Evolutionary conservation across 2,329 filamentous ascomycete genomes (phyloP), one percentile per base, ranked within the genome.

Genomic region (Penicillium sp.): DNA sequence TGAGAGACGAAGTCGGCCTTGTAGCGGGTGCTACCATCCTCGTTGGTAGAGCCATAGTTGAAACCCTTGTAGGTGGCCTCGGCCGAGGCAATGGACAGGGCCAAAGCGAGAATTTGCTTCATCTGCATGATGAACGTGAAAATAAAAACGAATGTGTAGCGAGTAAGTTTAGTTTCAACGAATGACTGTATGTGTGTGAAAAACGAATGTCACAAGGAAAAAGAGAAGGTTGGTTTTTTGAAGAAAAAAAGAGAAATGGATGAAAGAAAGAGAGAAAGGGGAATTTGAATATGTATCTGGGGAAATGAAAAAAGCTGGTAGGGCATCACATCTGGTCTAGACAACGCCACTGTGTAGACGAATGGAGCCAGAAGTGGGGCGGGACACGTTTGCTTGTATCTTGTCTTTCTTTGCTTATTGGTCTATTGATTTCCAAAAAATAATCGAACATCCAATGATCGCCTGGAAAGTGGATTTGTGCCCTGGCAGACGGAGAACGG

Each of bases 31-130:
- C 40, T 54, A 27, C 52, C 52, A 50, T 54, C 52, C 12, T 20
- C 41, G 41, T 54, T 54, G 42, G 66, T 71, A 29, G 73, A 60
- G 60, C 76, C 78, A 64, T 80, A 80, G 73, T 78, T 80, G 73
- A 81, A 80, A 59, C 78, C 78, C 60, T 75, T 71, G 62, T 69
- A 69, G 61, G 67, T 70, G 53, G 74, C 73, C 59, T 72, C 65
- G 46, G 70, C 61, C 35, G 70, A 59, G 25, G 69, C 67, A 51
- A 74, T 49, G 42, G 72, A 65, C 54, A 73, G 59, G 44, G 71
- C 70, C 47, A 73, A 57, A 20, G 73, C 69, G 55, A 75, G 62
- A 50, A 69, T 57, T 35, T 70, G 62, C 49, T 68, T 62, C 58
- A 67, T 60, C 51, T 72, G 68, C 69, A 73, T 72, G 40, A 56